Base-by-base conservation (phyloP, 1,284 basidiomycete species). In the Neonothopanus nambi region DNA sequence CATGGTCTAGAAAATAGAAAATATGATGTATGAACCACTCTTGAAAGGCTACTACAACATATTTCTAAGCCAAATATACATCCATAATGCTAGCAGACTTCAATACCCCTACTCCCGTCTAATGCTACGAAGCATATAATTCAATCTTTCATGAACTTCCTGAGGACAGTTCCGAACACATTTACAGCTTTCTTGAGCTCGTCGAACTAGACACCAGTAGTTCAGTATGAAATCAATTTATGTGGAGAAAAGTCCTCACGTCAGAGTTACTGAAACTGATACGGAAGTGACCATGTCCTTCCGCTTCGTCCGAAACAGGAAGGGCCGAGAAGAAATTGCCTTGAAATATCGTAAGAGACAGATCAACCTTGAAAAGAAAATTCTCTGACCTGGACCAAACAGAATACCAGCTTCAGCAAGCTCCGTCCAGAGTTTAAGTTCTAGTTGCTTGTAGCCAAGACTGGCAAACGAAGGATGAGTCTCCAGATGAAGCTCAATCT, bases 401-500 rank as follows among this genome's bases (percentile, higher is more conserved):
- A 89, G 67, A 30, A 89, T 71, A 9, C 81, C 81, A n/a, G 74
- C 77, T 42, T 87, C 79, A 1, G 81, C 84, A 5, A 89, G 63
- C 33, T 73, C 70, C 15, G 64, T 70, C 75, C 77, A 89, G 1
- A 90, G 72, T 55, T 81, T 72, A 52, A 70, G 66, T 64, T 88
- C 84, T 23, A 85, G 69, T 5, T 70, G 66, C 49, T 79, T 71
- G 42, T 70, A 69, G 18, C 72, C 74, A 18, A 75, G 63, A 4
- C 63, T 59, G 24, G 60, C 46, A 61, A 79, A 80, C 9, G 75
- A 72, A 1, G 83, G 84, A 64, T 85, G 82, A 49, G 78, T 71
- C 42, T 81, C 75, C 41, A 92, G 75, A 66, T 91, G 80, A 20
- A 91, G 65, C 57, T 78, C 78, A 40, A 91, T 66, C 84, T 88